phyloP scores from a whole-genome alignment of 2,329 filamentous ascomycete genomes.

The Beauveria medogensis region DNA sequence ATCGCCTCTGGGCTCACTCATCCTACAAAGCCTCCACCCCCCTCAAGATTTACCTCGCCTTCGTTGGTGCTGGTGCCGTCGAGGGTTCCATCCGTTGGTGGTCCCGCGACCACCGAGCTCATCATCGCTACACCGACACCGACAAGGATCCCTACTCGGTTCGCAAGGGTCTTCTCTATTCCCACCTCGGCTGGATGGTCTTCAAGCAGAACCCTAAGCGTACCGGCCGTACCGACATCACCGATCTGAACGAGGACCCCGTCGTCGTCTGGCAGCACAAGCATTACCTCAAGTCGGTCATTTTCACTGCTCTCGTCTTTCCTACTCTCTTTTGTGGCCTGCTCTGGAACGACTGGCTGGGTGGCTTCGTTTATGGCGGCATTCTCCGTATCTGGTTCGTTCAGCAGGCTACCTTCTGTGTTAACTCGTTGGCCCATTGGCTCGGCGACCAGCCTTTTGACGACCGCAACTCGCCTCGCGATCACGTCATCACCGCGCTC shows the following conservation, averaged over 20 bases:
- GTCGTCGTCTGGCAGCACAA: conserved; percentile 84
- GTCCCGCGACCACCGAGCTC: conserved; percentile 77
- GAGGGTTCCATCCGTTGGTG: conserved; percentile 86
- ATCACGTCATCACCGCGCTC: conserved; percentile 78
- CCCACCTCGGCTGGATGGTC: conserved; percentile 77
- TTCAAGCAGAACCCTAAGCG: conserved; percentile 90
- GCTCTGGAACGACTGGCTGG: conserved; percentile 72
- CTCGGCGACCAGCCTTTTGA: conserved; percentile 89
- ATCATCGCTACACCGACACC: conserved; percentile 88
- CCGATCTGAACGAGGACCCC: conserved; percentile 77
- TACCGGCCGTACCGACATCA: conserved; percentile 80
- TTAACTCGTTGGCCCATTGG: conserved; percentile 87
- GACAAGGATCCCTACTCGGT: conserved; percentile 89
- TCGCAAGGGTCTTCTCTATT: conserved; percentile 79
- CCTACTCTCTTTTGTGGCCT: conserved; percentile 69
- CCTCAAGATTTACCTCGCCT: conserved; percentile 74
- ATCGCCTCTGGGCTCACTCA: conserved; percentile 79
- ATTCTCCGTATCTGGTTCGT: conserved; percentile 85
- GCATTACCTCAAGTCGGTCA: conserved; percentile 73
- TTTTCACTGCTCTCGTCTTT: conserved; percentile 69
- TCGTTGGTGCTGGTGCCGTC: conserved; percentile 73
- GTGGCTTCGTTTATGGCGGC: conserved; percentile 77
- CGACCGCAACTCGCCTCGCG: conserved; percentile 83
- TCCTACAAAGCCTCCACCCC: conserved; percentile 72
- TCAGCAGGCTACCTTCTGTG: conserved; percentile 87